A percentile compares a stretch with the other conserved stretches of the same genome.
phyloP scores from a whole-genome alignment of 1,284 basidiomycete species.

The Melanopsichium pennsylvanicum region DNA sequence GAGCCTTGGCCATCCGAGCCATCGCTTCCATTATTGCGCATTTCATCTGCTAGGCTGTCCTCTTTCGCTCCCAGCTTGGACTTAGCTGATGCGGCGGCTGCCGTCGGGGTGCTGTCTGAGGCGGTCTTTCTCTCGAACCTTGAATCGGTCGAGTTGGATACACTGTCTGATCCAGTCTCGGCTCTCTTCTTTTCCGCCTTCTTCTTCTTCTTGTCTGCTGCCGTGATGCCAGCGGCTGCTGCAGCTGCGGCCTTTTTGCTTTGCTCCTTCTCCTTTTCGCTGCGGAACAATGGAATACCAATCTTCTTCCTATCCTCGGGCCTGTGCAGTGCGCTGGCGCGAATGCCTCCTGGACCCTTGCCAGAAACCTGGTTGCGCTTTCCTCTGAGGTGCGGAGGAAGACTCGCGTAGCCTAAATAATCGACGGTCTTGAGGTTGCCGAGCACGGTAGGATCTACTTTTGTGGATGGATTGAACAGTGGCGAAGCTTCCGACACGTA shows the following conservation, averaged over 20 bases:
- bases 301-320: conserved; percentile 60
- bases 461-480: conserved; percentile 73
- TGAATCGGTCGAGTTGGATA: conserved; percentile 17
- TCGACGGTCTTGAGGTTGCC: conserved; percentile 83
- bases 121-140: conserved; percentile 6
- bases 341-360: conserved; percentile 43
- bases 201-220: conserved; percentile 41
- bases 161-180: conserved; percentile 22
- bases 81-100: neutral
- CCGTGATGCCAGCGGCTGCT: conserved; percentile 20
- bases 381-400: conserved; percentile 83
- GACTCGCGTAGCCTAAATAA: conserved; percentile 82
- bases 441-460: conserved; percentile 81
- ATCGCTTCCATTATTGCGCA: neutral
- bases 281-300: conserved; percentile 77
- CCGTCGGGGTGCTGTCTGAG: neutral
- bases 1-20: conserved; percentile 1
- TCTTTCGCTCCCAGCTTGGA: conserved; percentile 11
- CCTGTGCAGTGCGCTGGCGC: conserved; percentile 41
- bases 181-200: conserved; percentile 30
- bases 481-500: conserved; percentile 66
- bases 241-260: conserved; percentile 56
- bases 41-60: conserved; percentile 1
- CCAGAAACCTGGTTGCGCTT: conserved; percentile 78
- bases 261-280: conserved; percentile 73